Evolutionary conservation across 2,329 filamentous ascomycete genomes (phyloP).

Genomic region (Penicillium sp.): DNA sequence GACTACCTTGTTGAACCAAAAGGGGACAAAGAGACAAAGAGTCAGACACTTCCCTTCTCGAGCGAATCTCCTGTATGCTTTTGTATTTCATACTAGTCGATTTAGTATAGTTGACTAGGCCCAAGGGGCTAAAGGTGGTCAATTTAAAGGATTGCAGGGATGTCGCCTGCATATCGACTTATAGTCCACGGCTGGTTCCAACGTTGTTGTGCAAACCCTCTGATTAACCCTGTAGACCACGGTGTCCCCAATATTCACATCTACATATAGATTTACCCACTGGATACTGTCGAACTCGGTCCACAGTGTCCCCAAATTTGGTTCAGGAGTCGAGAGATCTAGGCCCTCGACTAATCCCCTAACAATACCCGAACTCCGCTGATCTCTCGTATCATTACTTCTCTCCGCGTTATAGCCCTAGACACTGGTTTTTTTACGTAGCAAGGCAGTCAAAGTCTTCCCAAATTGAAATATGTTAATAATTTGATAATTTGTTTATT

Average conservation of each 20-base stretch:
- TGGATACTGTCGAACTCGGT: no score
- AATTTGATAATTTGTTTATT: background rate
- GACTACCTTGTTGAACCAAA: no score
- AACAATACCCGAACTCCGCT: background rate
- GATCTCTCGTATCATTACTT: background rate
- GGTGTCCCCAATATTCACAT: background rate
- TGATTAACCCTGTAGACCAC: background rate
- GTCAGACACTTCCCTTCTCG: no score
- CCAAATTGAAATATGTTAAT: background rate
- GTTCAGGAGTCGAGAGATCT: slow-evolving; percentile 18
- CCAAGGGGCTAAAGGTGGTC: background rate
- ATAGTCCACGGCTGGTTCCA: background rate
- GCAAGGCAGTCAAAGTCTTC: no score
- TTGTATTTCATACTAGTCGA: background rate
- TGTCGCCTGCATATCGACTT: background rate
- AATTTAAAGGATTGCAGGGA: background rate
- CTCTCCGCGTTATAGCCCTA: background rate
- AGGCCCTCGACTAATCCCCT: slow-evolving; percentile 10
- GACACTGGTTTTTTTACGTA: no score
- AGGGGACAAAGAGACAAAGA: no score
- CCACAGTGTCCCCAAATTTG: background rate
- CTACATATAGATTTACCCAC: background rate
- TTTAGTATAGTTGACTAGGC: background rate
- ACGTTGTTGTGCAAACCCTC: background rate
- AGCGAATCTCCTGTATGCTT: background rate